phyloP scores from a whole-genome alignment of 495 filamentous ascomycete genomes.

The Halenospora varia region DNA sequence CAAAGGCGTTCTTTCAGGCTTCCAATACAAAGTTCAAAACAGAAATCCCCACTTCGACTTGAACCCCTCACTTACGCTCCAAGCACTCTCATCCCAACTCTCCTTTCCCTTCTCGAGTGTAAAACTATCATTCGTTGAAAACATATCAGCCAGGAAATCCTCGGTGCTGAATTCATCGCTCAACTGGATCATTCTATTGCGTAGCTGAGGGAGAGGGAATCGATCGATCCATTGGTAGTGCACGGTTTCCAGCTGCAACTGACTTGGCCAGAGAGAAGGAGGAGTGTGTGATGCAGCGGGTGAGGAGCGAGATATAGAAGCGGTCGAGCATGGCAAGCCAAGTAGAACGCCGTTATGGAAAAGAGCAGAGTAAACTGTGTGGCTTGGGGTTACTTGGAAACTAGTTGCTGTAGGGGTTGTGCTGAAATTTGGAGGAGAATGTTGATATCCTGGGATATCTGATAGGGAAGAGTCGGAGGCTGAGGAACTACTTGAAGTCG shows the following conservation, averaged over 20 bases:
- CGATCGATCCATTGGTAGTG: slow-evolving; percentile 10
- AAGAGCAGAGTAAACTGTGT: slow-evolving; percentile 1
- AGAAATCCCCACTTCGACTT: slow-evolving; percentile 3
- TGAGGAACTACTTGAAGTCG: too few species aligned
- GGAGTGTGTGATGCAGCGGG: neutral
- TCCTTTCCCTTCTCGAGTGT: neutral
- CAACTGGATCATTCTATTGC: slow-evolving; percentile 6
- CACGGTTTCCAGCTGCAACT: neutral
- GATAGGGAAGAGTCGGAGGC: too few species aligned
- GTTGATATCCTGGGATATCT: too few species aligned
- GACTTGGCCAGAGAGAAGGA: neutral
- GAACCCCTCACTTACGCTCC: neutral
- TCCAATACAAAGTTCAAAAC: too few species aligned
- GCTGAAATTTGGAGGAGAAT: too few species aligned
- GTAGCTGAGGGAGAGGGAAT: neutral
- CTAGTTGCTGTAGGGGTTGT: too few species aligned
- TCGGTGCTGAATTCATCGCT: neutral
- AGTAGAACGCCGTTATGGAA: slow-evolving; percentile 5
- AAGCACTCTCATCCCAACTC: slow-evolving; percentile 4
- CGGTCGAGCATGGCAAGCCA: neutral
- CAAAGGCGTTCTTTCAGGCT: too few species aligned
- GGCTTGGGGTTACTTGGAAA: neutral
- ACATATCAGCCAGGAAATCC: slow-evolving; percentile 6
- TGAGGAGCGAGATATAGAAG: neutral
- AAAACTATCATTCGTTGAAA: neutral